phyloP scores from a whole-genome alignment of 352 stramenopile genomes.

The Stramenopiles sp. region DNA sequence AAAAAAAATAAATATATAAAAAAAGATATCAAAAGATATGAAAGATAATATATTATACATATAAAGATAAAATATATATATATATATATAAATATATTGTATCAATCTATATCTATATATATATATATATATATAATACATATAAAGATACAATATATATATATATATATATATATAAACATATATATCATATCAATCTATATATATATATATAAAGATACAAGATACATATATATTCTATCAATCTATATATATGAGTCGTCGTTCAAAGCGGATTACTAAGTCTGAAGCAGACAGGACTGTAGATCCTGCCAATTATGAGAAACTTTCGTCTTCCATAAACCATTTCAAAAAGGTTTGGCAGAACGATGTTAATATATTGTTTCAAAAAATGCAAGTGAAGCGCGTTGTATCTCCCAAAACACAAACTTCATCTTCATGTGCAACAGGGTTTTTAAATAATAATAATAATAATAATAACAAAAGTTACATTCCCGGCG shows the following conservation, averaged over 20 bases:
- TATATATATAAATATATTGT: too few species aligned
- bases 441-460: neutral
- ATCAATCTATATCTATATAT: too few species aligned
- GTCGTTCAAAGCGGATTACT: slow-evolving; percentile 5
- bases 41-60: too few species aligned
- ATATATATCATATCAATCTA: slow-evolving; percentile 12
- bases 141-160: too few species aligned
- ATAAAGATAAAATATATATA: too few species aligned
- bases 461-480: slow-evolving; percentile 8
- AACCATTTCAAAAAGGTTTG: slow-evolving; percentile 11
- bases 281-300: too few species aligned
- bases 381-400: slow-evolving; percentile 6
- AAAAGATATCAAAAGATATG: too few species aligned
- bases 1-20: too few species aligned
- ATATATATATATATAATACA: too few species aligned
- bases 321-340: slow-evolving; percentile 7
- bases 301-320: neutral
- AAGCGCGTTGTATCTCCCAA: slow-evolving; percentile 3
- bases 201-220: slow-evolving; percentile 10
- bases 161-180: too few species aligned
- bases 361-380: neutral
- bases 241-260: slow-evolving; percentile 11
- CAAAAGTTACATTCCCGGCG: slow-evolving; percentile 1
- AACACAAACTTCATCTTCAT: slow-evolving; percentile 9
- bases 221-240: slow-evolving; percentile 1